Conservation (phyloP, 371 early-diverging fungal species). For the Thermomucor indicae-seudaticae region DNA sequence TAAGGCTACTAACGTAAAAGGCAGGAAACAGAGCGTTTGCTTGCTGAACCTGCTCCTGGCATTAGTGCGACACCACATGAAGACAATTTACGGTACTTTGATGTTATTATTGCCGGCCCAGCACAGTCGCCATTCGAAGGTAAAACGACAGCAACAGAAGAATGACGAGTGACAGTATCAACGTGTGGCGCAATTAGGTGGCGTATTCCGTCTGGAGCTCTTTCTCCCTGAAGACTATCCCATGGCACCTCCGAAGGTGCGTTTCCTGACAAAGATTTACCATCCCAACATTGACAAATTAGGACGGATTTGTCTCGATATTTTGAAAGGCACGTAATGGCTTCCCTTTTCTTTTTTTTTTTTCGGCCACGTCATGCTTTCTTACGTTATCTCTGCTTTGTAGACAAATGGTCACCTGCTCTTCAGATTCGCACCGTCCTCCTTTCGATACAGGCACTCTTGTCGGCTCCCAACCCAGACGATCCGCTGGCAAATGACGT, state of each 20-base stretch:
- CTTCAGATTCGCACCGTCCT: conserved; percentile 97
- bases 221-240: conserved; percentile 98
- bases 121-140: conserved; percentile 97
- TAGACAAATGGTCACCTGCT: conserved; percentile 99
- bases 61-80: conserved; percentile 91
- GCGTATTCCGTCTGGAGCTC: conserved; percentile 94
- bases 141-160: conserved; percentile 19
- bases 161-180: neutral
- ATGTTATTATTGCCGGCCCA: conserved; percentile 97
- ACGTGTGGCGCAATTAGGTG: conserved; percentile 71
- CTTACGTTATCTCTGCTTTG: neutral
- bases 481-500: conserved; percentile 98
- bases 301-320: conserved; percentile 98
- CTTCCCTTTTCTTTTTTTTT: neutral
- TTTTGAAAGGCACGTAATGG: conserved; percentile 81
- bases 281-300: conserved; percentile 99
- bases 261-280: conserved; percentile 98
- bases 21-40: conserved; percentile 94
- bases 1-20: neutral
- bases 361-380: neutral
- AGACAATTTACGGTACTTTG: conserved; percentile 96
- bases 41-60: conserved; percentile 95
- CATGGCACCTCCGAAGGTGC: conserved; percentile 97
- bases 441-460: conserved; percentile 96
- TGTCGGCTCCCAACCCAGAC: conserved; percentile 98